These are phyloP conservation scores for Psilocybe tampanensis DNA, from an alignment of 768 basidiomycete species.

Conservation along the genomic window DNA sequence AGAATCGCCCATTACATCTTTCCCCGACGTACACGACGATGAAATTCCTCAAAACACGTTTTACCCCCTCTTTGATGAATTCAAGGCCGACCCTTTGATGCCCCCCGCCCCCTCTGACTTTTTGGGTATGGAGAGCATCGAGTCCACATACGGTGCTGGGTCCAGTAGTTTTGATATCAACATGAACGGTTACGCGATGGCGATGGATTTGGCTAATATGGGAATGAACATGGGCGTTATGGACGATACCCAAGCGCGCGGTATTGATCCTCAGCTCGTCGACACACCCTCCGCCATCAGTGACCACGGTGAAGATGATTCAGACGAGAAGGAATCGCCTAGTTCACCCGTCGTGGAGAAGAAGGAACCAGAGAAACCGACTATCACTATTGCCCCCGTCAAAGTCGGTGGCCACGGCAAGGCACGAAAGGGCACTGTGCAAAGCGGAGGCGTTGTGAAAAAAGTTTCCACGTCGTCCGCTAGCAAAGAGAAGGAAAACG, in stretches of 20 bases:
- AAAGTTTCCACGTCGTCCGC: conserved; percentile 34
- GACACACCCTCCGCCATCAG: conserved; percentile 48
- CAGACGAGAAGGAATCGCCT: conserved; percentile 35
- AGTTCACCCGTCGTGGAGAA: conserved; percentile 12
- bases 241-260: conserved; percentile 24
- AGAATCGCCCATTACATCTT: conserved; percentile 30
- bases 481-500: conserved; percentile 40
- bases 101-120: conserved; percentile 23
- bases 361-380: conserved; percentile 36
- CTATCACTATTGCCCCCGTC: conserved; percentile 52
- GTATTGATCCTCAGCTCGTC: conserved; percentile 79
- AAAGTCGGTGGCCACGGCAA: conserved; percentile 64
- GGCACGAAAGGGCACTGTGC: conserved; percentile 67
- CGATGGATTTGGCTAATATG: conserved; percentile 18
- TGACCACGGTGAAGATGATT: conserved; percentile 41
- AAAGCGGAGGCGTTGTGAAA: conserved; percentile 75
- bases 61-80: conserved; percentile 44
- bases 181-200: conserved; percentile 20
- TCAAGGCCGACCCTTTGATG: conserved; percentile 31
- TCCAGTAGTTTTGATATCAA: conserved; percentile 20
- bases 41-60: conserved; percentile 31
- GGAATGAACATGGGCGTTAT: conserved; percentile 15
- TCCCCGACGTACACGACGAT: conserved; percentile 39
- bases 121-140: conserved; percentile 24
- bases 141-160: conserved; percentile 19